Conservation (phyloP, 108 stramenopile genomes). For the Fragilaria radians region DNA sequence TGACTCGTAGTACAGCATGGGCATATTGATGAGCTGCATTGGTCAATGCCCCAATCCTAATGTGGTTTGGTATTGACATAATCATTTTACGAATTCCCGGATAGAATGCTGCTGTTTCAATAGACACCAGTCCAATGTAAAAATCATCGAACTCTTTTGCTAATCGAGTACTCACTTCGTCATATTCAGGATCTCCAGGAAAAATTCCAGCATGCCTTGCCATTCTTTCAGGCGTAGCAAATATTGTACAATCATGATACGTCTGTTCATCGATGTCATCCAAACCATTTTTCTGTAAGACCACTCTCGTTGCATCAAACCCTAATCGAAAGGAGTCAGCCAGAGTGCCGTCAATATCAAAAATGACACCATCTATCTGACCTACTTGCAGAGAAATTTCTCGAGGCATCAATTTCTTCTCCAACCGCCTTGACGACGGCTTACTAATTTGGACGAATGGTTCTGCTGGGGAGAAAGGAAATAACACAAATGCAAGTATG, state of each 20-base stretch:
- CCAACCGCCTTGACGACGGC: no score
- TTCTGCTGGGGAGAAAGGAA: no score
- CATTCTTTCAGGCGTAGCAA: constrained; percentile 71
- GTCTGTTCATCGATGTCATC: constrained; percentile 39
- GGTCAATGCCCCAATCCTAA: constrained; percentile 67
- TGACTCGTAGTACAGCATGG: constrained; percentile 71
- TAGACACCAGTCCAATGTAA: constrained; percentile 63
- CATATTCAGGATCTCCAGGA: constrained; percentile 47
- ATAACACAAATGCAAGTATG: no score
- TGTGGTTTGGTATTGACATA: constrained; percentile 4
- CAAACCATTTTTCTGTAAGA: constrained; percentile 54
- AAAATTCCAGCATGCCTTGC: constrained; percentile 76
- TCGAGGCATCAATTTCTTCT: no score
- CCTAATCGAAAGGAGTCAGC: constrained; percentile 83
- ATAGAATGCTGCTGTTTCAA: constrained; percentile 70
- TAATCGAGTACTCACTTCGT: constrained; percentile 41
- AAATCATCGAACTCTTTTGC: constrained; percentile 67
- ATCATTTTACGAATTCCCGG: constrained; percentile 54
- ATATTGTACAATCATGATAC: constrained; percentile 66
- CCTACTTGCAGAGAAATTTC: no score
- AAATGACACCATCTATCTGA: no score
- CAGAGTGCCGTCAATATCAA: constrained; percentile 82
- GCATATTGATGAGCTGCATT: constrained; percentile 83
- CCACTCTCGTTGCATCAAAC: constrained; percentile 66
- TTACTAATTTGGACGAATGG: no score